Conservation (phyloP, 352 stramenopile genomes). For the Phytopythium chamaehyphon region DNA sequence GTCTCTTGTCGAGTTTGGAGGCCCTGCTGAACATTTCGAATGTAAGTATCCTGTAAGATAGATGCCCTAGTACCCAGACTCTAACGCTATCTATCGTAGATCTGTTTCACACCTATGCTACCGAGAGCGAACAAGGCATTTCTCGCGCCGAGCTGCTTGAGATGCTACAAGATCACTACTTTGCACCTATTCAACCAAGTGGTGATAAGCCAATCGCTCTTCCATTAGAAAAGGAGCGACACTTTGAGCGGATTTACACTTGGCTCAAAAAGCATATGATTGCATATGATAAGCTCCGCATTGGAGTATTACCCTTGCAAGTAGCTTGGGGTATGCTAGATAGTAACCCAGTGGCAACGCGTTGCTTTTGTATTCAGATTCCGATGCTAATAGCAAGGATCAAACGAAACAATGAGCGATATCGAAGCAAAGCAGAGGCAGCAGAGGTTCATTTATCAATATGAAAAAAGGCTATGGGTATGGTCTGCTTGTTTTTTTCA, state of each 20-base stretch:
- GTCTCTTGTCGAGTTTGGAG: slow-evolving; percentile 41
- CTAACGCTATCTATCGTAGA: slow-evolving; percentile 15
- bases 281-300: slow-evolving; percentile 31
- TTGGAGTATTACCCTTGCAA: slow-evolving; percentile 29
- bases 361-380: slow-evolving; percentile 47
- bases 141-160: slow-evolving; percentile 46
- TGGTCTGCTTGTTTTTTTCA: neutral
- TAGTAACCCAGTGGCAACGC: slow-evolving; percentile 33
- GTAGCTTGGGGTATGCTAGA: slow-evolving; percentile 41
- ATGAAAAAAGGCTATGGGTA: neutral
- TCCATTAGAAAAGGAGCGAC: slow-evolving; percentile 6
- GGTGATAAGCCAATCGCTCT: no score
- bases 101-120: slow-evolving; percentile 50
- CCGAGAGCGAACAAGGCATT: slow-evolving; percentile 52
- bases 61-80: no score
- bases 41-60: slow-evolving; percentile 23
- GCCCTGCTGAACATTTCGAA: slow-evolving; percentile 42
- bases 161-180: slow-evolving; percentile 54
- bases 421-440: slow-evolving; percentile 32
- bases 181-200: no score
- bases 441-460: slow-evolving; percentile 16
- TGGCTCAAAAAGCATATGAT: slow-evolving; percentile 72
- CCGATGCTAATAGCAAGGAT: slow-evolving; percentile 34
- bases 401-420: slow-evolving; percentile 42
- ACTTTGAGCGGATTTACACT: slow-evolving; percentile 68